Evolutionary conservation across 2,329 filamentous ascomycete species (phyloP).

Genomic region (Nigrograna mackinnonii): DNA sequence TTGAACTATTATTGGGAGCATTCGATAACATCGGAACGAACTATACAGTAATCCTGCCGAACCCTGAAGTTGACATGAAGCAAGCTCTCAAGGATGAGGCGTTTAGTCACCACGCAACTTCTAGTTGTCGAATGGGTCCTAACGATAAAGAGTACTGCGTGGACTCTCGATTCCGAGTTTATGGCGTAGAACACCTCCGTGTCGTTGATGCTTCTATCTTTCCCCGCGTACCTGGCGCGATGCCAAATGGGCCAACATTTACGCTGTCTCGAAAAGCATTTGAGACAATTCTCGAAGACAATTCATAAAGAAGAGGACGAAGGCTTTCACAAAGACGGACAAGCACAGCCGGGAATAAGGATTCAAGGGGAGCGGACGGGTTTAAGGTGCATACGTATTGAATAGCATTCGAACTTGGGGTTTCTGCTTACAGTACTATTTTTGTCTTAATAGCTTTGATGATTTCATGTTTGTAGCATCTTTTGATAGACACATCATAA

Average conservation of each 20-base stretch:
- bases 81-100: slow-evolving; percentile 13
- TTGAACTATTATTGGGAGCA: slow-evolving; percentile 6
- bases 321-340: too few relatives aligned
- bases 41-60: slow-evolving; percentile 6
- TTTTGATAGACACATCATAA: too few relatives aligned
- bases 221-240: slow-evolving; percentile 46
- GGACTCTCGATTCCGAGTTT: slow-evolving; percentile 15
- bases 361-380: too few relatives aligned
- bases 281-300: slow-evolving; percentile 8
- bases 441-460: too few relatives aligned
- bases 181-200: slow-evolving; percentile 51
- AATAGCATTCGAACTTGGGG: too few relatives aligned
- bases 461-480: too few relatives aligned
- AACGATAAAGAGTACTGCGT: slow-evolving; percentile 7
- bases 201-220: slow-evolving; percentile 66
- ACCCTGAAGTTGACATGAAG: slow-evolving; percentile 7
- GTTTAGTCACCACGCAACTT: slow-evolving; percentile 15
- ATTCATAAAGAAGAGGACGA: too few relatives aligned
- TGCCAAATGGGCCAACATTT: slow-evolving; percentile 12
- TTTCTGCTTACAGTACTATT: too few relatives aligned
- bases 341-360: too few relatives aligned
- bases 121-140: slow-evolving; percentile 12
- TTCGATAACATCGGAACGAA: slow-evolving; percentile 2
- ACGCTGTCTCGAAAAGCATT: slow-evolving; percentile 12
- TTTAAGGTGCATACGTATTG: too few relatives aligned